Evolutionary conservation across 2,329 filamentous ascomycete genomes (phyloP).

Genomic region (Pyrenophora teres): DNA sequence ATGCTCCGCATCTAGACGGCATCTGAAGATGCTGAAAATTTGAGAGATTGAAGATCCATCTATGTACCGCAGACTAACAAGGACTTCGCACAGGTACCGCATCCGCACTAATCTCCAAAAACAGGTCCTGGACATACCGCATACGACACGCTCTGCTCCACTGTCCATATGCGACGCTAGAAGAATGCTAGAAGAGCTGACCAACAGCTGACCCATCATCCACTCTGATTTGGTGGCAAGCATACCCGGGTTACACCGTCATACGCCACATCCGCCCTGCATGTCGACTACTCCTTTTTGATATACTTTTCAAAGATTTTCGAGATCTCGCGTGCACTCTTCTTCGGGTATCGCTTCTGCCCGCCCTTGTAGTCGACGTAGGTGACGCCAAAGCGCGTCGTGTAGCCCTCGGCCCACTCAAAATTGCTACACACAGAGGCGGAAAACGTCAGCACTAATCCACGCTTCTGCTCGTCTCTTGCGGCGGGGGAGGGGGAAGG

Average conservation of each 20-base stretch:
- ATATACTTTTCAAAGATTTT: slow-evolving; percentile 73
- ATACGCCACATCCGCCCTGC: slow-evolving; percentile 21
- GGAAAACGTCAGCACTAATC: slow-evolving; percentile 2
- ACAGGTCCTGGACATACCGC: no score
- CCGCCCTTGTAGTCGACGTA: slow-evolving; percentile 81
- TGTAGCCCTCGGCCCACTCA: slow-evolving; percentile 90
- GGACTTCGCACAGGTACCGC: slow-evolving; percentile 4
- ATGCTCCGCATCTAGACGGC: slow-evolving; percentile 17
- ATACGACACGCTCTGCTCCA: no score
- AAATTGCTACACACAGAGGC: slow-evolving; percentile 65
- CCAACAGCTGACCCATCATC: not conserved
- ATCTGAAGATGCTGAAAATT: not conserved
- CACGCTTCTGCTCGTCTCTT: no score
- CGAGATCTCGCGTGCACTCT: slow-evolving; percentile 75
- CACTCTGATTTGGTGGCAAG: slow-evolving; percentile 9
- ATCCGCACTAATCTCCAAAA: not conserved
- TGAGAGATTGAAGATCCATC: no score
- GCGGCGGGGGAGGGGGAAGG: not conserved
- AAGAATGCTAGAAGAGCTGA: slow-evolving; percentile 25
- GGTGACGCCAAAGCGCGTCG: slow-evolving; percentile 82
- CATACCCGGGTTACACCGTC: slow-evolving; percentile 13
- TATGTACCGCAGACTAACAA: not conserved
- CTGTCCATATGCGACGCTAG: slow-evolving; percentile 20
- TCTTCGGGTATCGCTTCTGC: slow-evolving; percentile 82
- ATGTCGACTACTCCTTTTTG: slow-evolving; percentile 57